Base-by-base conservation (phyloP, 1,139 yeast species). In the Candida tropicalis region DNA sequence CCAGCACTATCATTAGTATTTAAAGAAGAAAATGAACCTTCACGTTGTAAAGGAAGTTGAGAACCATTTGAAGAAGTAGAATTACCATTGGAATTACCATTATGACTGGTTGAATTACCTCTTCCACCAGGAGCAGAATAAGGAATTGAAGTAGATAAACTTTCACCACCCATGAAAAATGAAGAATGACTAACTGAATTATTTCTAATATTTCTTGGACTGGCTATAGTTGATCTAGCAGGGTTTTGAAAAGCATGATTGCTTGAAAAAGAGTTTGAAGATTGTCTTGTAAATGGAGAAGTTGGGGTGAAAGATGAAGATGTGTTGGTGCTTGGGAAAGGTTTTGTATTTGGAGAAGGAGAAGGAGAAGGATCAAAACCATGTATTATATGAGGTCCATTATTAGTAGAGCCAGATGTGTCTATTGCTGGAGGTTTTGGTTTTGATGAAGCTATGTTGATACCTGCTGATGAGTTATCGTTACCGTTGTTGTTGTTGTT, bases 61-160 rank as follows among this genome's bases (percentile, higher is more conserved):
- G 13, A 35, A 17, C 7, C 28, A 41, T 26, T 41, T 23, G 35
- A 32, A 1, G 43, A 28, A 15, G 38, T 8, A 5, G 35, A 22
- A 32, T 31, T 24, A 25, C 35, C 40, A 17, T 34, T 12, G 12
- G 41, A 33, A 31, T 33, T 26, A 29, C 15, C 25, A 40, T 22
- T 23, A 49, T 26, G 42, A 25, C 22, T 32, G 13, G 25, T 29
- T 20, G 29, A 12, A 13, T 15, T 36, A 16, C 53, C 49, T 40
- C 76, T 66, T 3, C 82, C 82, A 10, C 85, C 85, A 1, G 93
- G 93, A 2, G 84, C 90, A 6, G 84, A 73, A 59, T 83, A 85
- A 0, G 93, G 93, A 41, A 85, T 84, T 39, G 81, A 75, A 16
- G 81, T 69, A 10, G 87, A 79, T 50, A 83, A 67, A 42, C 84